phyloP scores from a whole-genome alignment of 805 yeast species.

The Metschnikowia aberdeeniae region DNA sequence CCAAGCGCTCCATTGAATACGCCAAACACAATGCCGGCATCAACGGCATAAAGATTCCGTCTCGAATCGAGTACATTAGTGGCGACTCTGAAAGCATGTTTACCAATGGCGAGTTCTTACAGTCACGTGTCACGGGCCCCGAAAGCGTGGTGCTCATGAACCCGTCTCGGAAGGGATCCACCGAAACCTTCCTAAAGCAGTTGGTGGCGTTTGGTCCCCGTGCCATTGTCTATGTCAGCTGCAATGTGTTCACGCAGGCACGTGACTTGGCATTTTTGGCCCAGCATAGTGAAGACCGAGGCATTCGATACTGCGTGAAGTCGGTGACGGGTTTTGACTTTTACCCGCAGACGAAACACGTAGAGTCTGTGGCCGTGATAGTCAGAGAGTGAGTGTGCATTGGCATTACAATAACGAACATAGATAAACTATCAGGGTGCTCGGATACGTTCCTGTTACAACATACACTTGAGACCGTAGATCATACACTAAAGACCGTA shows the following conservation, averaged over 20 bases:
- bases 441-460: no score
- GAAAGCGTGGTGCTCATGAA: constrained; percentile 40
- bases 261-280: constrained; percentile 35
- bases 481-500: no score
- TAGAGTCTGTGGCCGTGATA: constrained; percentile 51
- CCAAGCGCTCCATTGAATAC: constrained; percentile 27
- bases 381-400: no score
- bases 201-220: constrained; percentile 34
- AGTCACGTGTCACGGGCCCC: constrained; percentile 25
- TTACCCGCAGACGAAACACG: constrained; percentile 57
- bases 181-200: constrained; percentile 31
- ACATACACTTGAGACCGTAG: no score
- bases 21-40: constrained; percentile 38
- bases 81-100: constrained; percentile 40
- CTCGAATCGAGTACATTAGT: constrained; percentile 28
- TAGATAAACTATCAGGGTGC: no score
- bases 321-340: constrained; percentile 41
- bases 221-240: constrained; percentile 39
- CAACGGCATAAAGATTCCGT: constrained; percentile 30
- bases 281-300: constrained; percentile 17
- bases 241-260: constrained; percentile 45
- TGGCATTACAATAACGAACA: no score
- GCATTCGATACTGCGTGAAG: constrained; percentile 15
- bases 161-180: constrained; percentile 44
- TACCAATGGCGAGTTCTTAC: constrained; percentile 20